These are phyloP conservation scores for Hippophae rhamnoides DNA, from an alignment of 306 rosid genomes.

Conservation along the genomic window DNA sequence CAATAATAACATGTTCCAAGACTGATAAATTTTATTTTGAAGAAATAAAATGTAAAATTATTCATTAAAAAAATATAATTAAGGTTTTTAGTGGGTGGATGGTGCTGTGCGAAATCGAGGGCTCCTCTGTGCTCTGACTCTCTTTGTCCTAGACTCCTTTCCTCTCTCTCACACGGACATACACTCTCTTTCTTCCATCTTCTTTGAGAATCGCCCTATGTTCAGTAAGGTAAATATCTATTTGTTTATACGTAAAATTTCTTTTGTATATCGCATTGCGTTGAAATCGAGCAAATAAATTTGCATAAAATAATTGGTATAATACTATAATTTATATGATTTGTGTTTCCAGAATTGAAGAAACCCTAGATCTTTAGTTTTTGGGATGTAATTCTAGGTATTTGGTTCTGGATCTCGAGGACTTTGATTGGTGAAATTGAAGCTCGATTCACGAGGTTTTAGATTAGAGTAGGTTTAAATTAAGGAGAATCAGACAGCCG, in stretches of 20 bases:
- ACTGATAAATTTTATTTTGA: not conserved
- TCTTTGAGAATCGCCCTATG: slow-evolving; percentile 24
- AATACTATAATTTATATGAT: slow-evolving; percentile 4
- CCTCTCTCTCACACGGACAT: slow-evolving; percentile 8
- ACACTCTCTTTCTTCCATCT: not conserved
- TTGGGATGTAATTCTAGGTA: slow-evolving; percentile 9
- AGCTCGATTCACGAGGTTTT: slow-evolving; percentile 30
- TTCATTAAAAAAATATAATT: not conserved
- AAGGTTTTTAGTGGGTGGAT: slow-evolving; percentile 38
- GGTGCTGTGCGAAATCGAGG: slow-evolving; percentile 40
- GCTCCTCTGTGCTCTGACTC: slow-evolving; percentile 17
- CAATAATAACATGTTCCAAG: too few relatives aligned
- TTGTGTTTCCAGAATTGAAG: slow-evolving; percentile 17
- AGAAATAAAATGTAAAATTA: not conserved
- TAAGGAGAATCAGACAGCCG: slow-evolving; percentile 3
- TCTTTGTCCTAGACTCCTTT: not conserved
- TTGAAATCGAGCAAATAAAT: slow-evolving; percentile 18
- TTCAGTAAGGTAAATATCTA: slow-evolving; percentile 28
- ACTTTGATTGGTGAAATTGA: not conserved
- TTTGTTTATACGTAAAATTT: not conserved
- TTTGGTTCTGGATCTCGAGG: slow-evolving; percentile 43
- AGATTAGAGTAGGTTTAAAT: slow-evolving; percentile 12
- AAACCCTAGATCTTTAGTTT: slow-evolving; percentile 37
- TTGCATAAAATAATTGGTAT: slow-evolving; percentile 10
- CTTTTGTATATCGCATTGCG: slow-evolving; percentile 13